These are phyloP conservation scores for Mycena sp. DNA, from an alignment of 1,284 basidiomycete genomes.

Conservation along the genomic window DNA sequence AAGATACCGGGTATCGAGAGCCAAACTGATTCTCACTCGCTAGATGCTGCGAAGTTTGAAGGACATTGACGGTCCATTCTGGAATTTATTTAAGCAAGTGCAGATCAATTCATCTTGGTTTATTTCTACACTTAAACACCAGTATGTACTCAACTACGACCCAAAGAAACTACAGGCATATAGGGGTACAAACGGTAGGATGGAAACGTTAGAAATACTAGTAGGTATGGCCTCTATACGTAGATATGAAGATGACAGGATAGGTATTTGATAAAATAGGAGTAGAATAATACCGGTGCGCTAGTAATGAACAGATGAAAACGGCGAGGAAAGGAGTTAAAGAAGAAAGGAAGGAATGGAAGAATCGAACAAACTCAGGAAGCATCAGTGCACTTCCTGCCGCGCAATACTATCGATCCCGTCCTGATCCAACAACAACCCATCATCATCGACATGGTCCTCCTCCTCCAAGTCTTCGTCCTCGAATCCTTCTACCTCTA, in stretches of 20 bases:
- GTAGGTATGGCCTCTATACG: too few species aligned
- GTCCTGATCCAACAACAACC: constrained; percentile 49
- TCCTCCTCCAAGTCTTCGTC: constrained; percentile 35
- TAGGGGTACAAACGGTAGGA: not conserved
- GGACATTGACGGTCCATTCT: too few species aligned
- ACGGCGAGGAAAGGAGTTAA: too few species aligned
- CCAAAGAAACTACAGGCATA: not conserved
- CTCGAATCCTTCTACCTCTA: constrained; percentile 33
- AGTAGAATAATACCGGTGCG: too few species aligned
- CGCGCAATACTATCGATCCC: constrained; percentile 49
- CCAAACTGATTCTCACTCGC: constrained; percentile 59
- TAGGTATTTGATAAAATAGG: not conserved
- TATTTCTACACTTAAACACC: too few species aligned
- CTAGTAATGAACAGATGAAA: too few species aligned
- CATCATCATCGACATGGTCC: constrained; percentile 34
- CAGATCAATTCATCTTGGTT: too few species aligned
- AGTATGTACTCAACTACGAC: too few species aligned
- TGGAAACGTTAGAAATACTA: not conserved
- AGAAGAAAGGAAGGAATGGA: not conserved
- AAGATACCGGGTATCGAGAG: constrained; percentile 54
- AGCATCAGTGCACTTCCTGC: constrained; percentile 42
- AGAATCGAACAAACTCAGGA: constrained; percentile 13
- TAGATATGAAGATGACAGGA: not conserved
- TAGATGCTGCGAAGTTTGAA: too few species aligned
- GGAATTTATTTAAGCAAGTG: constrained; percentile 56